phyloP scores from a whole-genome alignment of 2,329 filamentous ascomycete genomes.

The Claviceps arundinis region DNA sequence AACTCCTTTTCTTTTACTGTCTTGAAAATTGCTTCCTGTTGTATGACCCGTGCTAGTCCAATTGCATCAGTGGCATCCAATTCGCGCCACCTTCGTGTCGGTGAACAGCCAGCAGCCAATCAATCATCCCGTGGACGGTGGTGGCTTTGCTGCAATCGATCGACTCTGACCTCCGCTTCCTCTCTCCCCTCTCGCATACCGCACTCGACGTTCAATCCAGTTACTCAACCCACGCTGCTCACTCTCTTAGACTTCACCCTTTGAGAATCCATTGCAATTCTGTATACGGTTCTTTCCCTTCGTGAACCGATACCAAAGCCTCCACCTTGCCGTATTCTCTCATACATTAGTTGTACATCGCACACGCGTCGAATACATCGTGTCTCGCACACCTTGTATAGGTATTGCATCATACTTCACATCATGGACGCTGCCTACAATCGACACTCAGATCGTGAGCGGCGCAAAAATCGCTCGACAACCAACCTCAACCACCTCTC shows the following conservation, averaged over 20 bases:
- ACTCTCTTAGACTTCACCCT: not conserved
- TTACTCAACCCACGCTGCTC: no score
- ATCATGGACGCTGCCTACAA: slow-evolving; percentile 47
- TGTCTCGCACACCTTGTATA: not conserved
- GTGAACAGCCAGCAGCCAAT: no score
- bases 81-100: no score
- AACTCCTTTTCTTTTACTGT: not conserved
- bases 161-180: not conserved
- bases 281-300: not conserved
- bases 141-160: no score
- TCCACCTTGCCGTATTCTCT: no score
- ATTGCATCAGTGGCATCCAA: no score
- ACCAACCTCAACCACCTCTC: slow-evolving; percentile 47
- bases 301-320: no score
- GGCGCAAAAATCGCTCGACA: slow-evolving; percentile 45
- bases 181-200: not conserved
- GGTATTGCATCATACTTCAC: not conserved
- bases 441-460: slow-evolving; percentile 42
- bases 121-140: no score
- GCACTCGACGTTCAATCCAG: not conserved
- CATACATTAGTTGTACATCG: no score
- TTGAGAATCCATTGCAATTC: not conserved
- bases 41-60: no score
- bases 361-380: no score
- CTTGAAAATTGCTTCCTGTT: no score